phyloP scores from a whole-genome alignment of 495 filamentous ascomycete genomes.

The Aspergillus coremiiformis region DNA sequence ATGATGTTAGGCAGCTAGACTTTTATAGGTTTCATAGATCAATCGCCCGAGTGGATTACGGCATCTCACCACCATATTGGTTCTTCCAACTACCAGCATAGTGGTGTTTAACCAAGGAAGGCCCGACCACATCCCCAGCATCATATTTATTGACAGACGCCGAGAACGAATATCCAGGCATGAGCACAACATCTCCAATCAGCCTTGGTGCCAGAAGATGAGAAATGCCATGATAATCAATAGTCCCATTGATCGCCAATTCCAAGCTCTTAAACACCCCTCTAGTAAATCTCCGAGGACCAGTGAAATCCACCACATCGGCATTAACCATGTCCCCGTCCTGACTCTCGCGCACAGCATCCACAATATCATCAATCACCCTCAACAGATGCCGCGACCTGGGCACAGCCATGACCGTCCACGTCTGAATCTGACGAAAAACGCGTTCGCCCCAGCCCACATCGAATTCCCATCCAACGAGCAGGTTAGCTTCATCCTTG shows the following conservation, averaged over 20 bases:
- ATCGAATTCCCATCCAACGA: slow-evolving; percentile 39
- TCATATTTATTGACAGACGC: slow-evolving; percentile 15
- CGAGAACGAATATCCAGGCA: slow-evolving; percentile 22
- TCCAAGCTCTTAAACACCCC: slow-evolving; percentile 9
- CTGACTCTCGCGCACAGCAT: slow-evolving; percentile 3
- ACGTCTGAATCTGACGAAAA: slow-evolving; percentile 29
- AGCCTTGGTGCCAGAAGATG: slow-evolving; percentile 14
- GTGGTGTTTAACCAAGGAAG: slow-evolving; percentile 25
- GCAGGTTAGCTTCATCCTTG: slow-evolving; percentile 20
- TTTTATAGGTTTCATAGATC: too few relatives aligned
- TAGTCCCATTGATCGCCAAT: slow-evolving; percentile 8
- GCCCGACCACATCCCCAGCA: slow-evolving; percentile 9
- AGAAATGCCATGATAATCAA: slow-evolving; percentile 17
- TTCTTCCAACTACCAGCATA: slow-evolving; percentile 28
- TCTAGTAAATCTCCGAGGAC: slow-evolving; percentile 14
- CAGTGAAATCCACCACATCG: slow-evolving; percentile 21
- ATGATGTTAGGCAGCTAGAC: too few relatives aligned
- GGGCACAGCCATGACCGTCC: slow-evolving; percentile 34
- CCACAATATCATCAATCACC: slow-evolving; percentile 18
- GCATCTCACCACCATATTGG: slow-evolving; percentile 10
- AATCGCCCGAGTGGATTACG: too few relatives aligned
- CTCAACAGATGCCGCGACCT: slow-evolving; percentile 1
- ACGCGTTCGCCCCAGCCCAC: slow-evolving; percentile 1
- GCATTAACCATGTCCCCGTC: slow-evolving; percentile 7
- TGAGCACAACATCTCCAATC: slow-evolving; percentile 20